Conservation (phyloP, 148 eudicot genomes). For the Rhododendron mucronatum region DNA sequence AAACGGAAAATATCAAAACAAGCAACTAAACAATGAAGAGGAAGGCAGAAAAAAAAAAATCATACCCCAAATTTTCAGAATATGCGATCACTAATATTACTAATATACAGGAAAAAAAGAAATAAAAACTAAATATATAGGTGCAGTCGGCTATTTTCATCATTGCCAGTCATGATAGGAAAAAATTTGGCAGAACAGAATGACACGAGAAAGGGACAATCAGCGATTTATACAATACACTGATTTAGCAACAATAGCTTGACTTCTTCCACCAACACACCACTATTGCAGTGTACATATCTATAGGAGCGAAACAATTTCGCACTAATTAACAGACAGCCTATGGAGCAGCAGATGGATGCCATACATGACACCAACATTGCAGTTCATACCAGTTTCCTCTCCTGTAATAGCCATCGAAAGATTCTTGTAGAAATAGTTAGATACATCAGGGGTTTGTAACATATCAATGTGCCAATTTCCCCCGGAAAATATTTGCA, state of each 20-base stretch:
- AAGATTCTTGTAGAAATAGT: neutral
- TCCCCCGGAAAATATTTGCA: too few relatives aligned
- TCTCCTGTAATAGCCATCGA: neutral
- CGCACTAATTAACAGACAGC: neutral
- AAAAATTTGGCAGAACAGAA: neutral
- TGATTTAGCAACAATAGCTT: neutral
- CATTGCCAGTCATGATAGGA: too few relatives aligned
- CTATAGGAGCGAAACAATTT: neutral
- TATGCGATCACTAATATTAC: too few relatives aligned
- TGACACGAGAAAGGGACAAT: neutral
- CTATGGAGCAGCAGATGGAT: neutral
- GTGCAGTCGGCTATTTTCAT: too few relatives aligned
- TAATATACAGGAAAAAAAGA: too few relatives aligned
- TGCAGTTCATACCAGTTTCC: neutral
- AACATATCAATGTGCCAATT: constrained; percentile 34
- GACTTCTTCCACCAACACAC: neutral
- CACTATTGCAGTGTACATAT: neutral
- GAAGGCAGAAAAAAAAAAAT: too few relatives aligned
- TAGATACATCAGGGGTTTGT: neutral
- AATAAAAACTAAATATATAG: too few relatives aligned
- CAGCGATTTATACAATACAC: neutral
- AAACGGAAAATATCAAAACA: too few relatives aligned
- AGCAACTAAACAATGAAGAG: too few relatives aligned
- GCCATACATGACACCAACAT: neutral
- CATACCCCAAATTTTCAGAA: too few relatives aligned